Evolutionary conservation across 1,284 basidiomycete genomes (phyloP).

Genomic region (Leccinum variabile): DNA sequence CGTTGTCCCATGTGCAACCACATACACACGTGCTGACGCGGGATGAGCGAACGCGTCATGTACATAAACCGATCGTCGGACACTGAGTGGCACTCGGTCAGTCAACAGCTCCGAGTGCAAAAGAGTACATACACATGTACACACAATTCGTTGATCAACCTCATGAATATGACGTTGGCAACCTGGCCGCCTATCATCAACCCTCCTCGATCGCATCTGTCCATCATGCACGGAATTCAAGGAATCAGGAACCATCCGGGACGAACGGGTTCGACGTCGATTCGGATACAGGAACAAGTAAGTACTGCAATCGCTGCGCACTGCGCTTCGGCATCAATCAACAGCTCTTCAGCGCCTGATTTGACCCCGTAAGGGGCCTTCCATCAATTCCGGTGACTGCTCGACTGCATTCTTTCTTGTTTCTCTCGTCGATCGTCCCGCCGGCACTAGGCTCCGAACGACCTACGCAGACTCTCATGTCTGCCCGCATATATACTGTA

Average conservation of each 20-base stretch:
- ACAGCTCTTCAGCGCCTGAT: background rate
- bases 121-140: background rate
- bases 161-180: background rate
- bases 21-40: background rate
- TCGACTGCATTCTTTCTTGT: background rate
- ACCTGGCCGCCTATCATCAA: background rate
- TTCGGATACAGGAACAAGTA: background rate
- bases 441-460: background rate
- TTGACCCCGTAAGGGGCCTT: background rate
- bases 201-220: background rate
- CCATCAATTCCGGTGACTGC: background rate
- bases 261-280: background rate
- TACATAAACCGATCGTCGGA: background rate
- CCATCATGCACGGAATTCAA: background rate
- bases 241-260: background rate
- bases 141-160: background rate
- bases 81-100: background rate
- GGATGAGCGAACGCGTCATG: background rate
- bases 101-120: background rate
- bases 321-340: background rate
- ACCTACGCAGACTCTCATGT: background rate
- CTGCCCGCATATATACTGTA: background rate
- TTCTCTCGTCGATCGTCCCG: background rate
- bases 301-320: background rate
- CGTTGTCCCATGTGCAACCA: background rate